Percentiles rank a stretch among this genome's conserved stretches.
phyloP scores from a whole-genome alignment of 1,284 basidiomycete genomes.

The Naganishia liquefaciens region DNA sequence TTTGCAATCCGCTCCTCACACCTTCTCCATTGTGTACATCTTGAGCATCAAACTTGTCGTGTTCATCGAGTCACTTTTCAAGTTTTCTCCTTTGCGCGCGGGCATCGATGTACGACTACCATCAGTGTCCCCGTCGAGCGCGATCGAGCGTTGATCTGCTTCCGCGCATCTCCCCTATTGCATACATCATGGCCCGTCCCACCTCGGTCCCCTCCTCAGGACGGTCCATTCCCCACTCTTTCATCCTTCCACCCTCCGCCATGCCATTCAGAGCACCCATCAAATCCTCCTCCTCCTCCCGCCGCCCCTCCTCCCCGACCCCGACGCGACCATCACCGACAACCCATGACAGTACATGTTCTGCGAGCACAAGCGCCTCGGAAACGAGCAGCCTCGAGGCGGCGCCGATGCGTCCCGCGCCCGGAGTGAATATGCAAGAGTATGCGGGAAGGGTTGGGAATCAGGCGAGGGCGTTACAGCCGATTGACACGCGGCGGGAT shows the following conservation, averaged over 20 bases:
- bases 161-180: no score
- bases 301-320: slow-evolving; percentile 23
- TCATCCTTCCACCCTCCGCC: neutral
- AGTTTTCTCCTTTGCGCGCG: no score
- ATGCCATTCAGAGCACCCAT: slow-evolving; percentile 32
- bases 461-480: neutral
- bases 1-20: no score
- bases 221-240: no score
- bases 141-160: no score
- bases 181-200: no score
- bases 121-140: no score
- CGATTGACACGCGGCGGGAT: neutral
- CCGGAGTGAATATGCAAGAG: slow-evolving; percentile 37
- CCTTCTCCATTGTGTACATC: no score
- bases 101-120: no score
- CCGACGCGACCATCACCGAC: slow-evolving; percentile 46
- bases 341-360: slow-evolving; percentile 45
- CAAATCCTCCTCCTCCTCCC: slow-evolving; percentile 16
- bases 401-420: slow-evolving; percentile 48
- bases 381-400: slow-evolving; percentile 49
- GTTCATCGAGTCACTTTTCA: no score
- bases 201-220: no score
- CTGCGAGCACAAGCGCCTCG: slow-evolving; percentile 40
- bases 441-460: neutral
- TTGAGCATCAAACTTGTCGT: no score